phyloP scores from a whole-genome alignment of 257 asterid genomes.

The Nicotiana tabacum region DNA sequence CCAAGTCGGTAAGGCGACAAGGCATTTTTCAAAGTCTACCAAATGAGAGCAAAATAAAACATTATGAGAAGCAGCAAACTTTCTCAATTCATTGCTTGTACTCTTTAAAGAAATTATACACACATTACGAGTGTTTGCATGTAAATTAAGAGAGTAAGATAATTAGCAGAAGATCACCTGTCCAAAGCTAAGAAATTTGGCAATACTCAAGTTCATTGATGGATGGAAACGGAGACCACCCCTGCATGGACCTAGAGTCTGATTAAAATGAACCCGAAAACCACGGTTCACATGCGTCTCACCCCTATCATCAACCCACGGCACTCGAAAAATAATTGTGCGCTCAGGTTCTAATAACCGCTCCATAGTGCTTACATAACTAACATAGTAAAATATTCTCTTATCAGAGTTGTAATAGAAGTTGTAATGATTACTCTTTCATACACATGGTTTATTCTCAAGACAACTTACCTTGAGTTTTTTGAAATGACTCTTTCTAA shows the following conservation, averaged over 20 bases:
- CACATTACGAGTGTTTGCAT: background rate
- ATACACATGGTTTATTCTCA: background rate
- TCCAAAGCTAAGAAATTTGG: slow-evolving; percentile 92
- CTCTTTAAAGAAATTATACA: background rate
- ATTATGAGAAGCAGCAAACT: slow-evolving; percentile 16
- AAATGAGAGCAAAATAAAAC: slow-evolving; percentile 24
- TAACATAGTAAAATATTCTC: slow-evolving; percentile 29
- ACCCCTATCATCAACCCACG: slow-evolving; percentile 97
- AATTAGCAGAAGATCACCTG: slow-evolving; percentile 47
- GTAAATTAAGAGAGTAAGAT: background rate
- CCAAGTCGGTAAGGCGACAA: slow-evolving; percentile 96
- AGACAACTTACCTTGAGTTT: slow-evolving; percentile 65
- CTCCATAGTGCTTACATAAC: slow-evolving; percentile 92
- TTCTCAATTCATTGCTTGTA: slow-evolving; percentile 1
- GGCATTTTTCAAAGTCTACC: slow-evolving; percentile 91
- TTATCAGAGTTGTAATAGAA: slow-evolving; percentile 15
- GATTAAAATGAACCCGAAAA: slow-evolving; percentile 86
- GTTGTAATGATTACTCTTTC: background rate
- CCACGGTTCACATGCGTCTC: slow-evolving; percentile 96
- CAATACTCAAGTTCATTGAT: slow-evolving; percentile 82
- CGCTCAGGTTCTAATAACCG: slow-evolving; percentile 95
- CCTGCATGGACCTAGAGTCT: slow-evolving; percentile 97
- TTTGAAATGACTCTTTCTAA: slow-evolving; percentile 95
- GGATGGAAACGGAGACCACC: slow-evolving; percentile 98
- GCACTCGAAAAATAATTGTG: slow-evolving; percentile 79